These are phyloP conservation scores for Coemansia sp. DNA, from an alignment of 192 early-diverging fungal genomes.

Conservation along the genomic window DNA sequence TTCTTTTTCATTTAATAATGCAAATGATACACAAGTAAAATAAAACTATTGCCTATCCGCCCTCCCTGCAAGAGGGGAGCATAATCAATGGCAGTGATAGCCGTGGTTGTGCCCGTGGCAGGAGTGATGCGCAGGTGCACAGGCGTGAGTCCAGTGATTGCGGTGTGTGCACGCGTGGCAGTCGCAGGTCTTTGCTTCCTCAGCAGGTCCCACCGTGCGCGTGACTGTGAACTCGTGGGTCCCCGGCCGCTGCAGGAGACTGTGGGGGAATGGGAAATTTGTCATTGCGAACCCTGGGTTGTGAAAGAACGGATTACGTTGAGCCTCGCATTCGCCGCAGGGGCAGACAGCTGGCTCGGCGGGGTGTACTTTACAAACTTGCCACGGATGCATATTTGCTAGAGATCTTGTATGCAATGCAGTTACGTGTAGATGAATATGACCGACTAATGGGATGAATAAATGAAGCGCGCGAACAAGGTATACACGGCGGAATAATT, in stretches of 20 bases:
- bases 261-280: background rate
- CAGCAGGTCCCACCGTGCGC: conserved; percentile 6
- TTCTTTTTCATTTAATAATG: background rate
- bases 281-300: background rate
- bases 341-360: background rate
- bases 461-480: background rate
- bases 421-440: background rate
- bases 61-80: no score
- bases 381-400: background rate
- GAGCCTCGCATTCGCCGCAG: background rate
- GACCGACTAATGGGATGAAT: background rate
- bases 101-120: conserved; percentile 1
- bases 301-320: background rate
- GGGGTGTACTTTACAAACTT: background rate
- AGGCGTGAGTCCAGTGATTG: background rate
- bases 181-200: conserved; percentile 1
- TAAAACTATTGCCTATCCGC: background rate
- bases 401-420: background rate
- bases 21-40: background rate
- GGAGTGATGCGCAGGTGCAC: background rate
- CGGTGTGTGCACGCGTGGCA: conserved; percentile 5
- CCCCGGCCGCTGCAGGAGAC: conserved; percentile 9
- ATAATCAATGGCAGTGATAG: background rate
- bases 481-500: background rate
- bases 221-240: conserved; percentile 15